Evolutionary conservation across 78 protist genomes (phyloP).

Genomic region (Tieghemostelium lacteum): DNA sequence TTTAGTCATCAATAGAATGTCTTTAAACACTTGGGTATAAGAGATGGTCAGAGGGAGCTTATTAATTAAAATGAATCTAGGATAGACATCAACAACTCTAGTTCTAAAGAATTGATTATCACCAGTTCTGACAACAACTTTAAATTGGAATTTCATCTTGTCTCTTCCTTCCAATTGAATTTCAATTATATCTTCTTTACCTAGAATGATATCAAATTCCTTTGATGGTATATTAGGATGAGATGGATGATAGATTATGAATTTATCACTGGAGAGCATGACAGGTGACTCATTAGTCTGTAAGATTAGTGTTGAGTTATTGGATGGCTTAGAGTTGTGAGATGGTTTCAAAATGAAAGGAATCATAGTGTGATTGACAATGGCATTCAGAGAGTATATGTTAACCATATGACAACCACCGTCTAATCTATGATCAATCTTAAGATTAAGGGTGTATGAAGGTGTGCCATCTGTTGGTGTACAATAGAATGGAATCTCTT

Average conservation of each 20-base stretch:
- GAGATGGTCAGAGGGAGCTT: constrained; percentile 28
- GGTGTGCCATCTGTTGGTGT: neutral
- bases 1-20: constrained; percentile 17
- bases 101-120: constrained; percentile 40
- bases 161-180: constrained; percentile 44
- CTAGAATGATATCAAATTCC: constrained; percentile 65
- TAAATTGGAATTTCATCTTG: constrained; percentile 56
- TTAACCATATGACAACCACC: constrained; percentile 80
- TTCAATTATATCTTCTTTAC: constrained; percentile 78
- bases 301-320: neutral
- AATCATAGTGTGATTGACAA: constrained; percentile 68
- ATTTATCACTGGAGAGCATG: constrained; percentile 32
- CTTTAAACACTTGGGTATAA: constrained; percentile 38
- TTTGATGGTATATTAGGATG: constrained; percentile 36
- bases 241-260: constrained; percentile 48
- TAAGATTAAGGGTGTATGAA: constrained; percentile 14
- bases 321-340: neutral
- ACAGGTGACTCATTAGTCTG: constrained; percentile 41
- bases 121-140: constrained; percentile 44
- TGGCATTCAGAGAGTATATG: constrained; percentile 35
- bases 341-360: constrained; percentile 36
- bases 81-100: constrained; percentile 47
- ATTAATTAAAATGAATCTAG: constrained; percentile 44
- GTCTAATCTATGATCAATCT: constrained; percentile 68
- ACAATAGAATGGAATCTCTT: constrained; percentile 55